phyloP scores from a whole-genome alignment of 495 filamentous ascomycete species.

The Margaritispora aquatica region DNA sequence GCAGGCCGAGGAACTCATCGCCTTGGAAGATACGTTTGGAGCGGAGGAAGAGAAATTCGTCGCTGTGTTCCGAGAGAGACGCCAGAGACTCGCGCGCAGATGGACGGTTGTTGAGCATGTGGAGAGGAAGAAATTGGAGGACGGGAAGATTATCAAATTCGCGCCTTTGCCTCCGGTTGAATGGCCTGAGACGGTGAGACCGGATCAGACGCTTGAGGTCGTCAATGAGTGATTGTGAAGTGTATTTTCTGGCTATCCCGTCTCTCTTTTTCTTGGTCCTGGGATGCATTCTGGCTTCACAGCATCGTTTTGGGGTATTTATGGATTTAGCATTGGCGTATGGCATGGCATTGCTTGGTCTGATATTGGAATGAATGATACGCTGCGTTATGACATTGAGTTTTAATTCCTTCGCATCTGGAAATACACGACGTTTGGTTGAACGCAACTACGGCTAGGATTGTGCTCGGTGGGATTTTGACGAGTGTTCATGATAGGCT shows the following conservation, averaged over 20 bases:
- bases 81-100: constrained; percentile 40
- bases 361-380: too few species aligned
- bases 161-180: constrained; percentile 39
- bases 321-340: constrained; percentile 4
- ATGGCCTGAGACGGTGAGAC: constrained; percentile 28
- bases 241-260: background rate
- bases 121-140: constrained; percentile 52
- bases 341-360: background rate
- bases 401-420: too few species aligned
- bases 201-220: constrained; percentile 11
- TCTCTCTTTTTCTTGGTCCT: too few species aligned
- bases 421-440: too few species aligned
- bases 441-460: background rate
- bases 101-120: constrained; percentile 65
- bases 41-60: constrained; percentile 46
- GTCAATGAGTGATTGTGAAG: constrained; percentile 11
- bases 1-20: constrained; percentile 43
- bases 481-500: too few species aligned
- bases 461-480: background rate
- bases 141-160: constrained; percentile 39
- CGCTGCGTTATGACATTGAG: too few species aligned
- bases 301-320: background rate
- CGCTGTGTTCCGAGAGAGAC: constrained; percentile 43
- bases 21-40: constrained; percentile 49
- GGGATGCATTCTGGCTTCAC: background rate